Base-by-base conservation (phyloP, 148 eudicot species). In the Limonium bicolor region DNA sequence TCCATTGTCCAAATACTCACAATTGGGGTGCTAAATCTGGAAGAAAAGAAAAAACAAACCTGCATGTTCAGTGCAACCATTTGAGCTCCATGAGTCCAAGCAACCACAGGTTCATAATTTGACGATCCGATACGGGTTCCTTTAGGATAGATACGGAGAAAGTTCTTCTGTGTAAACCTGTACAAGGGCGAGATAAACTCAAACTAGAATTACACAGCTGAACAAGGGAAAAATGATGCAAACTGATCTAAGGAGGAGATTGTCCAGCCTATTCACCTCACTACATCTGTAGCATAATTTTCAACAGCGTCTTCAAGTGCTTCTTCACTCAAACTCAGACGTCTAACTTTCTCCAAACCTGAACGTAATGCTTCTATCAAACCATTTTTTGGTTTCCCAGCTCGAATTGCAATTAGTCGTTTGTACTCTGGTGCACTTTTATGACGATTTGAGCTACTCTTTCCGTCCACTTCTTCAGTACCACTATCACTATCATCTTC, bases 1-100 rank as follows among this genome's bases (percentile, higher is more conserved):
- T n/a, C n/a, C n/a, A n/a, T n/a, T n/a, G n/a, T n/a, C n/a, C n/a
- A n/a, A n/a, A n/a, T n/a, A n/a, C n/a, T n/a, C n/a, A n/a, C n/a
- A n/a, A n/a, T n/a, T n/a, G n/a, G n/a, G n/a, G n/a, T n/a, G n/a
- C n/a, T n/a, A n/a, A n/a, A n/a, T n/a, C n/a, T n/a, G n/a, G n/a
- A n/a, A n/a, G 23, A 16, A 0, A n/a, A 6, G 35, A 3, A 18
- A n/a, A 48, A 35, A 15, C 27, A 9, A 18, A 69, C 80, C 80
- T 73, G 80, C 80, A 73, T 73, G 45, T 73, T 73, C 27, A 73
- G 65, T 9, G 80, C 80, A 14, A 73, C 68, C 80, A 73, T 59
- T 54, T 73, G 80, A 51, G 64, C 71, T 32, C 80, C 80, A 52
- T 73, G 71, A 18, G 27, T 59, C 80, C 80, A 73, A 9, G 74